Evolutionary conservation across 495 filamentous ascomycete species (phyloP).

Genomic region (Penicillium egyptiacum): DNA sequence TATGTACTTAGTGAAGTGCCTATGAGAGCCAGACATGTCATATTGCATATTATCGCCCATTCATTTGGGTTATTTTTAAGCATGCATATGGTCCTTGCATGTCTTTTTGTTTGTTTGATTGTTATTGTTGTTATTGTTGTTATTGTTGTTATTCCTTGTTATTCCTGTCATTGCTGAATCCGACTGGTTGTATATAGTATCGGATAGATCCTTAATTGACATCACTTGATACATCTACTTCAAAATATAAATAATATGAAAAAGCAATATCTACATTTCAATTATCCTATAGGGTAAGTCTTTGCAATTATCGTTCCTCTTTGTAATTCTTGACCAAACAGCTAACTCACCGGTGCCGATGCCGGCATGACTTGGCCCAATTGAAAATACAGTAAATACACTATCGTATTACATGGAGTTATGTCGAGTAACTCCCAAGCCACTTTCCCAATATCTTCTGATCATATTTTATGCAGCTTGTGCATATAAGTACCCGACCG

Average conservation of each 20-base stretch:
- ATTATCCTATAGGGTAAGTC: not conserved
- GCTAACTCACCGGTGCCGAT: not conserved
- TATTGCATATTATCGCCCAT: conserved; percentile 12
- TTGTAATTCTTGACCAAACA: not conserved
- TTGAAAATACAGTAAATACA: not conserved
- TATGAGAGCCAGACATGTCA: conserved; percentile 8
- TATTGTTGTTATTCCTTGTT: not conserved
- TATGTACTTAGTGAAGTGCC: conserved; percentile 9
- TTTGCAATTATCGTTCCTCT: not conserved
- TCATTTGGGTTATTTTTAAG: not conserved
- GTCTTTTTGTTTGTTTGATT: not conserved
- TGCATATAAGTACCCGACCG: not conserved
- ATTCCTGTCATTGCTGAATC: not conserved
- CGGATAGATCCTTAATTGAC: not conserved
- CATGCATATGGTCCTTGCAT: conserved; percentile 6
- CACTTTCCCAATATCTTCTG: not conserved
- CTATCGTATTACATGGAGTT: not conserved
- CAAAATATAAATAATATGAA: not conserved
- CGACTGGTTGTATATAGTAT: not conserved
- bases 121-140: not conserved
- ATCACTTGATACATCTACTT: not conserved
- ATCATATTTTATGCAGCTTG: not conserved
- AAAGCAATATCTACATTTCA: not conserved
- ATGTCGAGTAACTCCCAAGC: not conserved
- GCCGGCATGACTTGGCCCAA: not conserved